Conservation (phyloP, 495 filamentous ascomycete species). For the Glonium stellatum region DNA sequence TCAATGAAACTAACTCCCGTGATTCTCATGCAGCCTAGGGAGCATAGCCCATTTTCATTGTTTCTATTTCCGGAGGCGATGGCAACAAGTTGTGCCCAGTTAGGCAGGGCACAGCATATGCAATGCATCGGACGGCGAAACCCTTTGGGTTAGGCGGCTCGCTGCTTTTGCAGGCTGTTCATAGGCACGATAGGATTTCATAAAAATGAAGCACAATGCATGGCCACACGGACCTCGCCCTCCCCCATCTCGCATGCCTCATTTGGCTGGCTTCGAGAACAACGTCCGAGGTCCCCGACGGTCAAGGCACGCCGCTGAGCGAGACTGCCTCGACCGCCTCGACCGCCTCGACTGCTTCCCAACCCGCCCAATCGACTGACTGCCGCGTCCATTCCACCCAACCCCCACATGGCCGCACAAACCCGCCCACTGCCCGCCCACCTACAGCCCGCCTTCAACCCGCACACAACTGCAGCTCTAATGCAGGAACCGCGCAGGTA, state of each 20-base stretch:
- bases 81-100: background rate
- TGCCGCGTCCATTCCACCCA: background rate
- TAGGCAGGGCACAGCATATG: background rate
- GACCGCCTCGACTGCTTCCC: background rate
- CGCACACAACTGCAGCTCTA: constrained; percentile 5
- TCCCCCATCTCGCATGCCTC: background rate
- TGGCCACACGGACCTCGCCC: background rate
- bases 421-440: too few relatives aligned
- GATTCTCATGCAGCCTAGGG: background rate
- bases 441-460: too few relatives aligned
- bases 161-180: background rate
- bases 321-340: background rate
- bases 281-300: background rate
- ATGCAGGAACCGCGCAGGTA: constrained; percentile 31
- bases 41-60: background rate
- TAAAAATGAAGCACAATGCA: constrained; percentile 2
- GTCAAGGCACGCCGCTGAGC: background rate
- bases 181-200: constrained; percentile 4
- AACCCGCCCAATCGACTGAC: background rate
- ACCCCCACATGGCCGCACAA: background rate
- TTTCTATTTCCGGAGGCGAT: background rate
- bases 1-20: background rate
- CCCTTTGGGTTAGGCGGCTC: background rate
- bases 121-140: background rate
- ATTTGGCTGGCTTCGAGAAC: background rate